A percentile compares a stretch with the other conserved stretches of the same genome.
Evolutionary conservation across 768 basidiomycete species (phyloP).

Genomic region (Asterophora parasitica): DNA sequence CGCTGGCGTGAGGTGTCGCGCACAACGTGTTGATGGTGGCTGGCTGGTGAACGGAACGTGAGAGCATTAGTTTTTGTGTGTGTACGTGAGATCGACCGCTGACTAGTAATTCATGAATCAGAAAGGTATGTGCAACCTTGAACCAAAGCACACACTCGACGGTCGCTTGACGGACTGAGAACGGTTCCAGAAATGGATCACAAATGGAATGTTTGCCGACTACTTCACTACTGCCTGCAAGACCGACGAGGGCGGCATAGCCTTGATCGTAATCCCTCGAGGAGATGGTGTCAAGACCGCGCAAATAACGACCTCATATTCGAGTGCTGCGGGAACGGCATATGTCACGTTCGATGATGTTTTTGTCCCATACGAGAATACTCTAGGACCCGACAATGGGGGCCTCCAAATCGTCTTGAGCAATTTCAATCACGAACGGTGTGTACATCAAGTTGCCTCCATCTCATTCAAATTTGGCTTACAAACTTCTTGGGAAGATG

Average conservation of each 20-base stretch:
- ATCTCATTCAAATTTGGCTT: not conserved
- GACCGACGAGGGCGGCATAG: conserved; percentile 39
- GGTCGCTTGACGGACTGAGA: not conserved
- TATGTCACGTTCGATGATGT: conserved; percentile 56
- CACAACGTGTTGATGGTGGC: conserved; percentile 64
- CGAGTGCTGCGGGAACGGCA: conserved; percentile 57
- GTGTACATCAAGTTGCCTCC: conserved; percentile 42
- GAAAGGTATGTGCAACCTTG: not conserved
- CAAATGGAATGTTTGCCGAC: conserved; percentile 70
- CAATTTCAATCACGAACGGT: conserved; percentile 94
- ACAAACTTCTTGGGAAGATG: conserved; percentile 4
- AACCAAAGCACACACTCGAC: not conserved
- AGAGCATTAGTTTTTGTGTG: too few relatives aligned
- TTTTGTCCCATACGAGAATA: conserved; percentile 64
- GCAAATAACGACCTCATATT: conserved; percentile 51
- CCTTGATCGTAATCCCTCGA: conserved; percentile 26
- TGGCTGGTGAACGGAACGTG: conserved; percentile 85
- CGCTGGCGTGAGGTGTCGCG: conserved; percentile 64
- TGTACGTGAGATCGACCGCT: not conserved
- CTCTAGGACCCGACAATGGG: conserved; percentile 57
- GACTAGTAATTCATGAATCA: not conserved
- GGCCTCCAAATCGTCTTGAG: conserved; percentile 36
- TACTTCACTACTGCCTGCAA: conserved; percentile 63
- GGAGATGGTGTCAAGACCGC: conserved; percentile 64
- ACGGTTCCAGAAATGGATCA: conserved; percentile 66